A percentile compares a stretch with the other conserved stretches of the same genome.
phyloP scores from a whole-genome alignment of 176 grass and related monocot species.

The Ampelocalamus luodianensis region DNA sequence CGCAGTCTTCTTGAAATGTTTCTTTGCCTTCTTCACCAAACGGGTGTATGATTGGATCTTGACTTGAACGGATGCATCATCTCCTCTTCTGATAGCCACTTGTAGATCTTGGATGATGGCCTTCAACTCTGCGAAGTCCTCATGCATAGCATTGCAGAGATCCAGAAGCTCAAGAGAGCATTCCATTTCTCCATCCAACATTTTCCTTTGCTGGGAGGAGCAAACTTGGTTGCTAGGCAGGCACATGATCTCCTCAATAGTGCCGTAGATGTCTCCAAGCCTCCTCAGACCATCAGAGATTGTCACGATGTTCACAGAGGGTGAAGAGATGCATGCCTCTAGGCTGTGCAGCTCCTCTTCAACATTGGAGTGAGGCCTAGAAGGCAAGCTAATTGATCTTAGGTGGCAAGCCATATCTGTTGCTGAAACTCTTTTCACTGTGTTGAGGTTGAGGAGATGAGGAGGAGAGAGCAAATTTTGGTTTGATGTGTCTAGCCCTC shows the following conservation, averaged over 20 bases:
- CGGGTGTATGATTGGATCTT: constrained; percentile 52
- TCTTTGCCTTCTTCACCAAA: constrained; percentile 61
- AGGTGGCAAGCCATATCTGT: constrained; percentile 50
- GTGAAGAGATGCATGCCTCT: constrained; percentile 40
- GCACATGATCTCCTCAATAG: constrained; percentile 51
- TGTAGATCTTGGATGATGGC: constrained; percentile 55
- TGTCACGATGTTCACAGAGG: constrained; percentile 29
- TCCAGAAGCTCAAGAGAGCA: constrained; percentile 52
- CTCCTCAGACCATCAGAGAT: constrained; percentile 48
- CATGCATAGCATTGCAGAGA: constrained; percentile 53
- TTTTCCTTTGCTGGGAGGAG: constrained; percentile 49
- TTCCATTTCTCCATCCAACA: constrained; percentile 57
- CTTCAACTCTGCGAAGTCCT: constrained; percentile 51
- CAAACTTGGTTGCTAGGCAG: constrained; percentile 48
- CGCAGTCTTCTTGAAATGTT: constrained; percentile 58
- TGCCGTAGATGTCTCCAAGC: constrained; percentile 48
- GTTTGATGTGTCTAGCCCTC: constrained; percentile 14
- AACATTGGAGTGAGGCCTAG: constrained; percentile 43
- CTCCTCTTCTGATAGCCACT: constrained; percentile 53
- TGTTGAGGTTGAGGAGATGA: constrained; percentile 9
- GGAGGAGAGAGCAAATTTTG: constrained; percentile 14
- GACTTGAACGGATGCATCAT: constrained; percentile 16
- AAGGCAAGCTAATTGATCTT: constrained; percentile 58
- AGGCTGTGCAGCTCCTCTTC: constrained; percentile 53
- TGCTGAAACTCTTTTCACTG: constrained; percentile 1